Percentiles rank a stretch among this genome's conserved stretches.
These are phyloP conservation scores for Starmerella roubikii DNA, from an alignment of 805 yeast genomes.

Conservation along the genomic window DNA sequence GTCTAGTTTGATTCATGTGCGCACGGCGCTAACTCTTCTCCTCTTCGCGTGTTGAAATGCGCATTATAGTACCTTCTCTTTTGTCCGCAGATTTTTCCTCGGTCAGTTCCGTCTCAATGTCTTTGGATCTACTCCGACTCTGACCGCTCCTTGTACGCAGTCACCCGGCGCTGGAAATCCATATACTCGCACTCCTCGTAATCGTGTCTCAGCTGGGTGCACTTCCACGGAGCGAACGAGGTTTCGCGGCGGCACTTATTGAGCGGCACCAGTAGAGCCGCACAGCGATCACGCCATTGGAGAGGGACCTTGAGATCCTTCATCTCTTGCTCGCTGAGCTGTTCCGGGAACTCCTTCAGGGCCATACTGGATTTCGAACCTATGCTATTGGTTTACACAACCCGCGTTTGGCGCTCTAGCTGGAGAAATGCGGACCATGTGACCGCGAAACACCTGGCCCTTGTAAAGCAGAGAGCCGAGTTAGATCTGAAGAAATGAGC, in stretches of 20 bases:
- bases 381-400: background rate
- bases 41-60: no score
- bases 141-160: constrained; percentile 41
- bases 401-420: no score
- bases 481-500: no score
- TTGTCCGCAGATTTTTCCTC: no score
- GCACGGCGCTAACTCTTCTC: no score
- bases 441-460: no score
- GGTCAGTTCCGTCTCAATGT: no score
- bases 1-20: no score
- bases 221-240: constrained; percentile 52
- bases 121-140: background rate
- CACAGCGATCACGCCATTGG: constrained; percentile 75
- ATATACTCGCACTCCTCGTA: constrained; percentile 77
- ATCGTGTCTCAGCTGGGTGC: constrained; percentile 62
- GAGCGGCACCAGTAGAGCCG: constrained; percentile 45
- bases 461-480: no score
- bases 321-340: constrained; percentile 65
- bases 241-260: constrained; percentile 49
- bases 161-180: constrained; percentile 69
- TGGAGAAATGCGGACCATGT: no score
- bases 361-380: constrained; percentile 18
- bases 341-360: constrained; percentile 22
- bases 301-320: constrained; percentile 65
- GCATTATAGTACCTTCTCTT: no score